These are phyloP conservation scores for Sporothrix pseudoabietina DNA, from an alignment of 2,329 filamentous ascomycete species.

Conservation along the genomic window DNA sequence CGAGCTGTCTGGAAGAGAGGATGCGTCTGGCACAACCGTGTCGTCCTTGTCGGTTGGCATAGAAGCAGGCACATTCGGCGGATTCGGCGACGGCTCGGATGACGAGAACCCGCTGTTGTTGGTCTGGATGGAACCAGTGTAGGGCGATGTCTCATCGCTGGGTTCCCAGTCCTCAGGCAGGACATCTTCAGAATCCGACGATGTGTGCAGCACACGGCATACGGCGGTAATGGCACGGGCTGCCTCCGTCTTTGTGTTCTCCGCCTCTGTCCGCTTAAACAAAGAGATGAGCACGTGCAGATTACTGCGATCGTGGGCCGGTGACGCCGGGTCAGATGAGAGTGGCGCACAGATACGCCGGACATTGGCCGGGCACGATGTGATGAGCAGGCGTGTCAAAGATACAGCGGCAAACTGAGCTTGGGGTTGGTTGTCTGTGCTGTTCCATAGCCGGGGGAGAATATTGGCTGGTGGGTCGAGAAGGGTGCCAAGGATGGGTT, in stretches of 20 bases:
- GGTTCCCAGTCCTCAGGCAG: conserved; percentile 44
- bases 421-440: conserved; percentile 54
- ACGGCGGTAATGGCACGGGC: conserved; percentile 56
- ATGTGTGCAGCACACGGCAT: conserved; percentile 58
- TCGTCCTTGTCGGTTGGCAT: background rate
- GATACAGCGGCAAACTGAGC: conserved; percentile 64
- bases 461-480: conserved; percentile 45
- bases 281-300: conserved; percentile 47
- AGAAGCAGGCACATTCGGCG: background rate
- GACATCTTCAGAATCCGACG: conserved; percentile 31
- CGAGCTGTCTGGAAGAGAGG: background rate
- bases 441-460: conserved; percentile 57
- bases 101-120: conserved; percentile 21
- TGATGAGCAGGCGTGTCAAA: conserved; percentile 58
- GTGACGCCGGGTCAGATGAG: conserved; percentile 43
- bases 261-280: conserved; percentile 50
- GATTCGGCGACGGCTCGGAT: conserved; percentile 6
- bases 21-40: conserved; percentile 29
- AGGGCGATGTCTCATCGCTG: conserved; percentile 36
- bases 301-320: conserved; percentile 41
- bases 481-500: conserved; percentile 52
- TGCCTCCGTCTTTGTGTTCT: conserved; percentile 62
- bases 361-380: conserved; percentile 57
- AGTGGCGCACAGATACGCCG: conserved; percentile 50
- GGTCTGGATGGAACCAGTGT: conserved; percentile 11